Percentiles rank a stretch among this genome's conserved stretches.
Conservation (phyloP, 192 early-diverging fungal species). For the Rhizophagus prolifer region DNA sequence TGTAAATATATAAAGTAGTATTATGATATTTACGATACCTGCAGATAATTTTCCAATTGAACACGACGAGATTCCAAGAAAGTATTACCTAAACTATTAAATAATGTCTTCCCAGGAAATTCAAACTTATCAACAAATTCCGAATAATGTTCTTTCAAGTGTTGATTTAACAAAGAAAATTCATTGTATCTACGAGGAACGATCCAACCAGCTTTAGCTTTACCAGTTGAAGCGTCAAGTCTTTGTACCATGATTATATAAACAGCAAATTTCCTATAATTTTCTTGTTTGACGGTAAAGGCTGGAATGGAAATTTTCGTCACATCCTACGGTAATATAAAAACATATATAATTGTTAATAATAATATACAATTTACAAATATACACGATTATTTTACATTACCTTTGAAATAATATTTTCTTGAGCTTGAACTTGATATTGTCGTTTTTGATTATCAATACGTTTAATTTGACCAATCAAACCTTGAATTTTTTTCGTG, state of each 20-base stretch:
- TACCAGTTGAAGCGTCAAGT: neutral
- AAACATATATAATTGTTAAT: too few species aligned
- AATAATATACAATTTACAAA: neutral
- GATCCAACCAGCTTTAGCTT: neutral
- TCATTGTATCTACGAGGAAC: neutral
- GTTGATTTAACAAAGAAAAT: neutral
- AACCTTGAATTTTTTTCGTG: neutral
- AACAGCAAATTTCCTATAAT: neutral
- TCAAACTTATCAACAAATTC: neutral
- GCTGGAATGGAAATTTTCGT: neutral
- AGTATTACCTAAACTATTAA: neutral
- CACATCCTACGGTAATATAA: neutral
- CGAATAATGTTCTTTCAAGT: neutral
- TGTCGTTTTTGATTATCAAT: neutral
- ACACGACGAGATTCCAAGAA: neutral
- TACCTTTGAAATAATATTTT: slow-evolving; percentile 3
- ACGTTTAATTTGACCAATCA: neutral
- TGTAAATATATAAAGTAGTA: too few species aligned
- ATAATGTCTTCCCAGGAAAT: neutral
- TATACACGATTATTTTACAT: too few species aligned
- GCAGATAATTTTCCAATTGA: neutral
- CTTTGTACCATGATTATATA: neutral
- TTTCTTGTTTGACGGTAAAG: neutral
- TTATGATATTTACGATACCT: neutral
- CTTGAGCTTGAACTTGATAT: neutral